Evolutionary conservation across 2,329 filamentous ascomycete genomes (phyloP), one percentile per base, ranked within the genome.

Genomic region (Pseudogymnoascus sp.): DNA sequence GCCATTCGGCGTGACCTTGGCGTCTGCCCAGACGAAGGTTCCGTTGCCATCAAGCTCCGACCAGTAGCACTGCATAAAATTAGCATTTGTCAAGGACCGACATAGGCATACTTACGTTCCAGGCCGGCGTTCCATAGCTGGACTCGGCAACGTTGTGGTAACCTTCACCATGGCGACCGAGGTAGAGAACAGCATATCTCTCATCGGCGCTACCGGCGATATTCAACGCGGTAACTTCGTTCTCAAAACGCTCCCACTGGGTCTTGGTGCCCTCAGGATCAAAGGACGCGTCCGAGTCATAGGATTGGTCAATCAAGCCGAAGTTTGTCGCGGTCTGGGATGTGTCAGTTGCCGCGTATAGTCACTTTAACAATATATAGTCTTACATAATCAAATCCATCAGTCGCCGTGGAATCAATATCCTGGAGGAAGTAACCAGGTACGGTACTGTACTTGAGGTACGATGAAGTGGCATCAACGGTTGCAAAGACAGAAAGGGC

Each of bases 141-240:
- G 78, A 77, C 73, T 89, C 85, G 12, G 87, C 87, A 5, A 79
- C 79, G 67, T 86, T 86, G 67, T 86, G 83, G 68, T 77, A 84
- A 11, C 88, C 88, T 73, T 91, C 82, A 21, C 88, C 89, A 70
- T 91, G 89, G 40, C 89, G 84, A 2, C 84, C 87, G 73, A 89
- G 78, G 73, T 87, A 87, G 31, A 91, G 71, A 8, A 91, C 78
- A 69, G 88, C 87, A 77, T 89, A 90, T 31, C 79, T 75, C 12
- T 81, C 79, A 59, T 77, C 79, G 8, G 73, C 72, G n/a, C 74
- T 74, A 11, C 72, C 71, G 2, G 67, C 66, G 4, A 79, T 69
- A 75, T 87, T 87, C 38, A 90, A 72, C 23, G 77, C 75, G 18
- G 77, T 70, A 28, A 90, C 79, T 69, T 86, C 85, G 65, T 81